Evolutionary conservation across 2,329 filamentous ascomycete genomes (phyloP).

Genomic region (Pseudogymnoascus sp.): DNA sequence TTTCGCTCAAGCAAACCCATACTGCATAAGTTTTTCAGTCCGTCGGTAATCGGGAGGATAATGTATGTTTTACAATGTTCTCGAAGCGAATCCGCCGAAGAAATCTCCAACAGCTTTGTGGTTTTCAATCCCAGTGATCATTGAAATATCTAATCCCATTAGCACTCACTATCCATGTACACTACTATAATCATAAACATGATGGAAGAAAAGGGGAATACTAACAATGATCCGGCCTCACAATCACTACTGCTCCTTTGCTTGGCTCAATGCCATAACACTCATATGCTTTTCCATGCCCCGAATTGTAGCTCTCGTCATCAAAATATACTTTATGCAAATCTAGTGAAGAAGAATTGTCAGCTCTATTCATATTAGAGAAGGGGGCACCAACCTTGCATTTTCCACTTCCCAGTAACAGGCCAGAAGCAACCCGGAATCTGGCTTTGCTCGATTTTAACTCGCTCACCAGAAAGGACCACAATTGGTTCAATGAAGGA

Average conservation of each 20-base stretch:
- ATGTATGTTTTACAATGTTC: too few relatives aligned
- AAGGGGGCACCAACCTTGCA: constrained; percentile 37
- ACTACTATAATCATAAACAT: background rate
- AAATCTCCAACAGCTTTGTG: constrained; percentile 29
- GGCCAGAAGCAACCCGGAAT: constrained; percentile 51
- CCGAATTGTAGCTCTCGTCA: constrained; percentile 45
- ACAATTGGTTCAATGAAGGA: constrained; percentile 50
- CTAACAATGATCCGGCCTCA: constrained; percentile 55
- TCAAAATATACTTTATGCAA: constrained; percentile 51
- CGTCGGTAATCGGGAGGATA: too few relatives aligned
- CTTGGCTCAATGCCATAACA: constrained; percentile 43
- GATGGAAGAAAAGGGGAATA: constrained; percentile 10
- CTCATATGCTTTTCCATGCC: constrained; percentile 50
- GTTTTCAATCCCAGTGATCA: constrained; percentile 29
- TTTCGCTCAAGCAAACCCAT: too few relatives aligned
- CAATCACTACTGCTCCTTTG: constrained; percentile 41
- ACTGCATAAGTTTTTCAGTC: too few relatives aligned
- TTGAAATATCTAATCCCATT: constrained; percentile 31
- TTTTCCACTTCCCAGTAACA: constrained; percentile 44
- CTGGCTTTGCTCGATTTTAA: constrained; percentile 40
- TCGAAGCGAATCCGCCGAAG: constrained; percentile 28
- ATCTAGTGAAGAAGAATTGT: constrained; percentile 31
- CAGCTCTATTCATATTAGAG: background rate
- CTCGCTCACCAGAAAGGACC: constrained; percentile 41
- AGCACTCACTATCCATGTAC: background rate